Percentiles rank a stretch among this genome's conserved stretches.
These are phyloP conservation scores for Camellia japonica DNA, from an alignment of 148 eudicot species.

Conservation along the genomic window DNA sequence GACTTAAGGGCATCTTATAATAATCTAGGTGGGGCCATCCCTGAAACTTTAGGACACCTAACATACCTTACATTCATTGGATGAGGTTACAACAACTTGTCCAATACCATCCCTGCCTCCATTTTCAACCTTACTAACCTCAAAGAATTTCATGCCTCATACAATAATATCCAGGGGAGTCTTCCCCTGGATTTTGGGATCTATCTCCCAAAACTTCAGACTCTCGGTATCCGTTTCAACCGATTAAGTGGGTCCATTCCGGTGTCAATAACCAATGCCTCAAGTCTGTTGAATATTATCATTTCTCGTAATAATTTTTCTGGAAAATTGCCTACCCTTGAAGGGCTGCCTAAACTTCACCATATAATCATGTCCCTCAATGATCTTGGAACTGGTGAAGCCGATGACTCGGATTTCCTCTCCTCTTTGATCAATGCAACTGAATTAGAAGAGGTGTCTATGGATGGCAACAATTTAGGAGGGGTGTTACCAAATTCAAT, in stretches of 20 bases:
- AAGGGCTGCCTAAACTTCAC: background rate
- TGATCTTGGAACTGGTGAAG: constrained; percentile 22
- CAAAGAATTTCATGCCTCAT: background rate
- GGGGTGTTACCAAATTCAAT: constrained; percentile 24
- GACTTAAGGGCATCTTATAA: background rate
- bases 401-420: constrained; percentile 24
- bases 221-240: constrained; percentile 9
- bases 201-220: constrained; percentile 14
- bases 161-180: constrained; percentile 7
- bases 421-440: constrained; percentile 29
- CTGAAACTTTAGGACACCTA: background rate
- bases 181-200: constrained; percentile 13
- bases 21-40: background rate
- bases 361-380: background rate
- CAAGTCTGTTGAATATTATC: background rate
- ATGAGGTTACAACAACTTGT: background rate
- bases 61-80: background rate
- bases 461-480: constrained; percentile 19
- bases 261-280: constrained; percentile 12
- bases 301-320: background rate
- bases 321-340: constrained; percentile 4
- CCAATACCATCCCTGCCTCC: constrained; percentile 1
- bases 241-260: constrained; percentile 22
- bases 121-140: constrained; percentile 9
- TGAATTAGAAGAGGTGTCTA: background rate